These are phyloP conservation scores for Ailanthus altissimus DNA, from an alignment of 345 rosid genomes.

Conservation along the genomic window DNA sequence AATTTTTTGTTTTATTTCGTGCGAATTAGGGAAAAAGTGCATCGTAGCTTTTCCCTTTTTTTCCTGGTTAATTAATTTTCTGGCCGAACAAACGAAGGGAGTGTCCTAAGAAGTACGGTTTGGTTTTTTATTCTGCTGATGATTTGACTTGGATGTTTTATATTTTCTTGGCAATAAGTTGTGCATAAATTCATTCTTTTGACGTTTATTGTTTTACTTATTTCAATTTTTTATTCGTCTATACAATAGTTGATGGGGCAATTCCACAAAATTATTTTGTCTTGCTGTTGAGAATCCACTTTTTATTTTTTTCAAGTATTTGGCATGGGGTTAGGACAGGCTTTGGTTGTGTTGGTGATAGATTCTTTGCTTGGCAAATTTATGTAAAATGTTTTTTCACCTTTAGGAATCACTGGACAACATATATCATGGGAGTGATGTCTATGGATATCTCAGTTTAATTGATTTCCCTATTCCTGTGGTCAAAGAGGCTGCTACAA, in stretches of 20 bases:
- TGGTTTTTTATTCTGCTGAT: not conserved
- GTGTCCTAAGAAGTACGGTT: not conserved
- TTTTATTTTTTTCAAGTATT: not conserved
- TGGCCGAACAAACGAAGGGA: not conserved
- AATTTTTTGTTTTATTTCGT: not conserved
- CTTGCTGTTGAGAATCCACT: not conserved
- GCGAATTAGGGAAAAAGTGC: not conserved
- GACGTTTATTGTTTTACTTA: not conserved
- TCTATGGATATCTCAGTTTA: not conserved
- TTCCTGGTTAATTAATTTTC: not conserved
- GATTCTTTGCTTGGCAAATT: not conserved
- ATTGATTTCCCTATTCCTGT: not conserved
- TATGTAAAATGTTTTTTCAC: not conserved
- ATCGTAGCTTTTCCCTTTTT: not conserved
- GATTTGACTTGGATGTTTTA: not conserved
- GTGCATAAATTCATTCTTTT: not conserved
- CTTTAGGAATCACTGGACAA: not conserved
- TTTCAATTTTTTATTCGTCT: not conserved
- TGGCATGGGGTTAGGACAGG: not conserved
- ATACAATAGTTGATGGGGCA: not conserved
- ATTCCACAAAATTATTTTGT: not conserved
- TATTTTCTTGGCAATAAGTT: not conserved
- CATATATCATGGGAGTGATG: not conserved
- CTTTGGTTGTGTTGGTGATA: not conserved
- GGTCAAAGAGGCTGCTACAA: not conserved